A percentile compares a stretch with the other conserved stretches of the same genome.
Evolutionary conservation across 805 yeast genomes (phyloP).

Genomic region (Sporopachydermia quercuum): DNA sequence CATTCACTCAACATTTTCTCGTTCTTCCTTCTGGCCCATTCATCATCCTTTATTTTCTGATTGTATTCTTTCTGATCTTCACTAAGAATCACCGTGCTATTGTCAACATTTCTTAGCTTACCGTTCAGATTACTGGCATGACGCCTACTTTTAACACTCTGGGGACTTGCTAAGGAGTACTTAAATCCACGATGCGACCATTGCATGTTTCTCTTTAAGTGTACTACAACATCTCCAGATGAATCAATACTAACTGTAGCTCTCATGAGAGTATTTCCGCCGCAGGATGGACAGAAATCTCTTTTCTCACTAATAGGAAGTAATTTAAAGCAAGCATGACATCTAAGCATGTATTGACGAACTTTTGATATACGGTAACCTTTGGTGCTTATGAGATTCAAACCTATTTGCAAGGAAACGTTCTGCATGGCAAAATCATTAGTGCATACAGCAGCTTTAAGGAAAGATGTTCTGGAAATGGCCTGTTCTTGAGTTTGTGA

Average conservation of each 20-base stretch:
- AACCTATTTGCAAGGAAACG: slow-evolving; percentile 80
- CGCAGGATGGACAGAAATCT: slow-evolving; percentile 88
- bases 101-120: slow-evolving; percentile 67
- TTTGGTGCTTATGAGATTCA: slow-evolving; percentile 72
- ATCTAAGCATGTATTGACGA: slow-evolving; percentile 85
- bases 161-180: slow-evolving; percentile 76
- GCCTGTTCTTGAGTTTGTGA: slow-evolving; percentile 56
- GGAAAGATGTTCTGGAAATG: slow-evolving; percentile 23
- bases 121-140: slow-evolving; percentile 29
- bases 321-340: slow-evolving; percentile 91
- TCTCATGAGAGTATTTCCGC: slow-evolving; percentile 79
- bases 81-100: slow-evolving; percentile 50
- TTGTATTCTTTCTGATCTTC: slow-evolving; percentile 94
- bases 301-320: slow-evolving; percentile 68
- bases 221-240: slow-evolving; percentile 77
- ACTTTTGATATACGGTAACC: slow-evolving; percentile 79
- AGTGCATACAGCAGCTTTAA: slow-evolving; percentile 75
- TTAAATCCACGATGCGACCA: slow-evolving; percentile 85
- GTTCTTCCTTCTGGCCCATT: slow-evolving; percentile 74
- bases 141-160: slow-evolving; percentile 60
- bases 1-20: slow-evolving; percentile 78
- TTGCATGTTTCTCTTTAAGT: slow-evolving; percentile 78
- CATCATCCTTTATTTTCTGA: slow-evolving; percentile 74
- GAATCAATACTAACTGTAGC: slow-evolving; percentile 81
- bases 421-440: slow-evolving; percentile 98